Evolutionary conservation across 2,329 filamentous ascomycete genomes (phyloP).

Genomic region (Phialophora chinensis): DNA sequence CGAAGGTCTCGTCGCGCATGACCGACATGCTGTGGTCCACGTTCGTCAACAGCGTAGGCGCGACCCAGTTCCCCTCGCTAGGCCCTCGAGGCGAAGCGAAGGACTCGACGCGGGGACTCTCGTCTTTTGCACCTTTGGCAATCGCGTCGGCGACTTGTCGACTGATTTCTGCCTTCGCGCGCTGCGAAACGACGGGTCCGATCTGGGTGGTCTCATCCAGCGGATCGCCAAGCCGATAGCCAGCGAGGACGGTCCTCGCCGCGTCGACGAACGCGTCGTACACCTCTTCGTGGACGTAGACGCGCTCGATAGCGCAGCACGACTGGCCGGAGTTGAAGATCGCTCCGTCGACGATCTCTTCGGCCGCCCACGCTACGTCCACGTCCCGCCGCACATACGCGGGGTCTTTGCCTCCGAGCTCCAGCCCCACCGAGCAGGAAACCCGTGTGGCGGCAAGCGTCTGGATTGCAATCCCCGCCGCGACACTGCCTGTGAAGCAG

Average conservation of each 20-base stretch:
- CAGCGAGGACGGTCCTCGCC: constrained; percentile 76
- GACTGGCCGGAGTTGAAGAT: constrained; percentile 99
- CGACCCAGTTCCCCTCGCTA: constrained; percentile 80
- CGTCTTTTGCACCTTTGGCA: constrained; percentile 80
- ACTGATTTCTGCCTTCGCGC: constrained; percentile 76
- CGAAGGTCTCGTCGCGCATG: constrained; percentile 95
- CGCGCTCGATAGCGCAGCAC: constrained; percentile 88
- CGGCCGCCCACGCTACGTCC: constrained; percentile 87
- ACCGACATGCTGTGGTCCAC: constrained; percentile 83
- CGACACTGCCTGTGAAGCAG: constrained; percentile 93
- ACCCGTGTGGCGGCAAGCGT: constrained; percentile 77
- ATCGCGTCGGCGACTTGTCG: constrained; percentile 82
- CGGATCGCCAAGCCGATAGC: constrained; percentile 89
- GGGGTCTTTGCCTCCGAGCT: constrained; percentile 93
- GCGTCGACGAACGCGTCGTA: constrained; percentile 82
- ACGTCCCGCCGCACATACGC: constrained; percentile 88
- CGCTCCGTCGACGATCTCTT: constrained; percentile 93
- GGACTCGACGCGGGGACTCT: constrained; percentile 79
- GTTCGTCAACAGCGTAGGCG: constrained; percentile 78
- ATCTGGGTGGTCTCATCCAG: constrained; percentile 78
- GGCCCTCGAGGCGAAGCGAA: constrained; percentile 74
- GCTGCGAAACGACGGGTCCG: constrained; percentile 85
- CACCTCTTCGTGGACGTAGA: constrained; percentile 86
- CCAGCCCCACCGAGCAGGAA: constrained; percentile 72
- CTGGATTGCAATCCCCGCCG: constrained; percentile 84